Evolutionary conservation across 1,139 yeast genomes (phyloP), one percentile per base, ranked within the genome.

Genomic region (Zygoascus hellenicus): DNA sequence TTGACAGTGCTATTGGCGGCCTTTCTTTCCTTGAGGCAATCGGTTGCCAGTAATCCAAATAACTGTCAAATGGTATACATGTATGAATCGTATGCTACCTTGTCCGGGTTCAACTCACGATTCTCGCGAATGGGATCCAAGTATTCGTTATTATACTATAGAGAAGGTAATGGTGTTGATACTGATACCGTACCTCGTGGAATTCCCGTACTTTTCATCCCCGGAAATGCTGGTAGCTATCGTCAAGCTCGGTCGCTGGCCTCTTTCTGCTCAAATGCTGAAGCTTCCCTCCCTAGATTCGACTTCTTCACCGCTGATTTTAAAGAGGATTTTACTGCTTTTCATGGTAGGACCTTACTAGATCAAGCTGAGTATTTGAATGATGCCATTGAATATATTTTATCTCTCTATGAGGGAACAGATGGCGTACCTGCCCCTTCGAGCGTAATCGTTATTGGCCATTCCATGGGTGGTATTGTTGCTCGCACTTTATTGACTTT

Each of bases 381-480:
- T 60, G 97, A 90, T 57, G 97, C 97, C 0, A 72, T 92, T 6
- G 67, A 69, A 38, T 89, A 82, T 62, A 89, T 94, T 28, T 67
- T 92, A 16, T 75, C 78, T 4, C 67, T 92, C 9, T 94, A 94
- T 59, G 47, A 45, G 1, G 48, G 49, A 5, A 42, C 48, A 7
- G 41, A 49, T n/a, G 36, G 32, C 5, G 16, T 28, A 16, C 45
- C 42, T n/a, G 39, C 38, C 49, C 95, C 96, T 0, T 68, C 68
- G 31, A 83, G 96, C 0, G 96, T 94, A 4, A 77, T 90, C 0
- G 62, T 94, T 0, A 61, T 94, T 3, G 97, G 89, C 1, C 99
- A 94, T 67, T 92, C 98, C 1, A 90, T 90, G 97, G 97, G 97
- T 33, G 97, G 97, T 2, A 78, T 90, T 14, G 97, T 90, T 1